Evolutionary conservation across 2,329 filamentous ascomycete species (phyloP).

Genomic region (Zymoseptoria brevis): DNA sequence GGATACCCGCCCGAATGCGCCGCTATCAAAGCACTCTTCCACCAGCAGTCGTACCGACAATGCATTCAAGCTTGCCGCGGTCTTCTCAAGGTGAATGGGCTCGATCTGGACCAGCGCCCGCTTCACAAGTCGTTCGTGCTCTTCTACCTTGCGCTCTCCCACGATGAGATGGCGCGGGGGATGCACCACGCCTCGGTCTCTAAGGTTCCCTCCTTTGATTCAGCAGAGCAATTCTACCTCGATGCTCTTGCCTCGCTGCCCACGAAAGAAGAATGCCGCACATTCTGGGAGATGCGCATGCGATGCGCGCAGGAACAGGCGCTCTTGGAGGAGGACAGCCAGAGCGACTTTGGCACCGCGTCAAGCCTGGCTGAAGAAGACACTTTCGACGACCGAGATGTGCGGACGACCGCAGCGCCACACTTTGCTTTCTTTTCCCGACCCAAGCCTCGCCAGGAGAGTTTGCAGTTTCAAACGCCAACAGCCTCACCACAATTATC

Average conservation of each 20-base stretch:
- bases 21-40: constrained; percentile 25
- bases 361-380: neutral
- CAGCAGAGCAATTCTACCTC: constrained; percentile 35
- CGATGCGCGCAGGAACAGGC: neutral
- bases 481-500: constrained; percentile 4
- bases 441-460: constrained; percentile 2
- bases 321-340: constrained; percentile 1
- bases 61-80: constrained; percentile 27
- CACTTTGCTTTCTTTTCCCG: neutral
- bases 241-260: constrained; percentile 21
- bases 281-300: neutral
- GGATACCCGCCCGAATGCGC: neutral
- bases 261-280: constrained; percentile 3
- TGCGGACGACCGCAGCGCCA: neutral
- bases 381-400: neutral
- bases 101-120: constrained; percentile 6
- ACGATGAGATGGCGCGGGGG: constrained; percentile 39
- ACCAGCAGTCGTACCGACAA: constrained; percentile 23
- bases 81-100: constrained; percentile 11
- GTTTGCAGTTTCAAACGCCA: constrained; percentile 8
- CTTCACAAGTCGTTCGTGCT: constrained; percentile 32
- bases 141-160: constrained; percentile 41
- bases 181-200: constrained; percentile 41
- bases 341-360: neutral
- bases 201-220: constrained; percentile 35